phyloP scores from a whole-genome alignment of 768 basidiomycete species.

The Sarcodon aspratus region DNA sequence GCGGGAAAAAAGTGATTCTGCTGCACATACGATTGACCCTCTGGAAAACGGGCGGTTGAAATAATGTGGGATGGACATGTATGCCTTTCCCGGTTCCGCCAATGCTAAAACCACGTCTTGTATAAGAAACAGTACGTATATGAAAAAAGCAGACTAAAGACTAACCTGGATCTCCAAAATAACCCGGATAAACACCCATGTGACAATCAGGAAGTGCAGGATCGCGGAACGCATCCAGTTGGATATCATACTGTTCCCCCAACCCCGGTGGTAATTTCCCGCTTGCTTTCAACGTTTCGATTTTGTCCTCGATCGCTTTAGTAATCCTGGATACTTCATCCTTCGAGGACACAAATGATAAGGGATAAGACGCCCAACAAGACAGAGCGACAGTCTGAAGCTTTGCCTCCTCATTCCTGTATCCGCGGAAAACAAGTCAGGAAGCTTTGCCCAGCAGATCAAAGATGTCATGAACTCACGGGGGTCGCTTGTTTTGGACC shows the following conservation, averaged over 20 bases:
- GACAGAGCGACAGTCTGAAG: no score
- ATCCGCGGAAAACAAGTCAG: no score
- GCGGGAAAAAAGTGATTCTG: not conserved
- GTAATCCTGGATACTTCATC: no score
- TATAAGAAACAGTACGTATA: not conserved
- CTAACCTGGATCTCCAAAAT: not conserved
- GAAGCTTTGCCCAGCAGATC: no score
- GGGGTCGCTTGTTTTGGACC: no score
- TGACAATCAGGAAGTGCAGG: constrained; percentile 10
- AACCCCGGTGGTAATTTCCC: constrained; percentile 5
- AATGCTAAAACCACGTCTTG: constrained; percentile 1
- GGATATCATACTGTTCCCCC: constrained; percentile 14
- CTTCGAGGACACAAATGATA: no score
- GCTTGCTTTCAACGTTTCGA: no score
- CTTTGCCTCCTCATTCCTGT: no score
- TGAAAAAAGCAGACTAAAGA: not conserved
- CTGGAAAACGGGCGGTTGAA: constrained; percentile 17
- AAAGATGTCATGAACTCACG: no score
- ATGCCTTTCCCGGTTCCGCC: constrained; percentile 11
- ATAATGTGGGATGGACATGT: constrained; percentile 13
- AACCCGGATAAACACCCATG: constrained; percentile 10
- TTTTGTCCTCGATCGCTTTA: no score
- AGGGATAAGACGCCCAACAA: no score
- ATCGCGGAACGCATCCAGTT: constrained; percentile 10
- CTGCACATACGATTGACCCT: constrained; percentile 17